phyloP scores from a whole-genome alignment of 371 early-diverging fungal genomes.

The Mortierella sp. region DNA sequence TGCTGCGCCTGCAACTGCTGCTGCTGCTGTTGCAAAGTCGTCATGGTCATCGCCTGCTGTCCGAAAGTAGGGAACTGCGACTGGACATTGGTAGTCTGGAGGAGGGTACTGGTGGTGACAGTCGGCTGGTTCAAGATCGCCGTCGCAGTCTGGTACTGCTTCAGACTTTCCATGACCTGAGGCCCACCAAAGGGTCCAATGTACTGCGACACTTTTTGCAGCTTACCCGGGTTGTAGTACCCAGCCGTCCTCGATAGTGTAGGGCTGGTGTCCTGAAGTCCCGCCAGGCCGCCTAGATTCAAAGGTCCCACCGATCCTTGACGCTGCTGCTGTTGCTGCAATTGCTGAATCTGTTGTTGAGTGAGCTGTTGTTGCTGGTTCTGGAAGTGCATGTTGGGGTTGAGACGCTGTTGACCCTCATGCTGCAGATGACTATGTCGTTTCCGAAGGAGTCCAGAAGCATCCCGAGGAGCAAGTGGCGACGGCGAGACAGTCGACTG shows the following conservation, averaged over 20 bases:
- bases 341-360: conserved; percentile 11
- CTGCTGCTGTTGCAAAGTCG: conserved; percentile 37
- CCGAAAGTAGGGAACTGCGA: conserved; percentile 29
- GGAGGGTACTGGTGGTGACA: neutral
- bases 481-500: conserved; percentile 25
- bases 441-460: conserved; percentile 21
- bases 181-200: conserved; percentile 54
- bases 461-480: conserved; percentile 13
- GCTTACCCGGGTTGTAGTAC: conserved; percentile 40
- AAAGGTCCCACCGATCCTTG: conserved; percentile 21
- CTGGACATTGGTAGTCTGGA: conserved; percentile 22
- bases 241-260: conserved; percentile 14
- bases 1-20: conserved; percentile 36
- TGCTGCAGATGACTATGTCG: conserved; percentile 40
- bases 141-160: conserved; percentile 51
- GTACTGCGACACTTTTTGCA: conserved; percentile 55
- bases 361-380: conserved; percentile 14
- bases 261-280: conserved; percentile 14
- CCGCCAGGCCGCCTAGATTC: conserved; percentile 8
- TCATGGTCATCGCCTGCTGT: conserved; percentile 45
- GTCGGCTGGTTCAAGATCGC: conserved; percentile 46
- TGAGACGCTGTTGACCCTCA: conserved; percentile 37
- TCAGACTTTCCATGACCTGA: conserved; percentile 52
- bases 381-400: conserved; percentile 9
- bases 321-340: conserved; percentile 21